A percentile compares a stretch with the other conserved stretches of the same genome.
These are phyloP conservation scores for Solanum chiquidenum DNA, from an alignment of 257 asterid species.

Conservation along the genomic window DNA sequence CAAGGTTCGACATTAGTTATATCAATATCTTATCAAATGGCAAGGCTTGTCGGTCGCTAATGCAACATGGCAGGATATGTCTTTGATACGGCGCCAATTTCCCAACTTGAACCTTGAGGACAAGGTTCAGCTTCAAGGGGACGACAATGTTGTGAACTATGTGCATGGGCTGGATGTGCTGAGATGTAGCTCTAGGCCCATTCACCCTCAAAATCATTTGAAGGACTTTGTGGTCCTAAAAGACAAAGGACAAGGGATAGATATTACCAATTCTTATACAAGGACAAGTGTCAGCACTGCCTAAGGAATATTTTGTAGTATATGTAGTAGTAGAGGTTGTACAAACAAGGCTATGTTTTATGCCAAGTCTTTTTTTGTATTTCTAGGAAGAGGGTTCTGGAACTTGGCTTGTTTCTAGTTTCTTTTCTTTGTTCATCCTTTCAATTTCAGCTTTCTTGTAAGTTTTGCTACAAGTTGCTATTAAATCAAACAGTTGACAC, in stretches of 20 bases:
- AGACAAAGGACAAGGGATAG: background rate
- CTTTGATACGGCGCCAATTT: background rate
- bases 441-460: background rate
- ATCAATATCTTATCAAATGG: background rate
- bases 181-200: background rate
- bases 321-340: background rate
- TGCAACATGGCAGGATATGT: background rate
- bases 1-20: background rate
- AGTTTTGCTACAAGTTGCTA: background rate
- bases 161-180: background rate
- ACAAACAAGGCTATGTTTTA: background rate
- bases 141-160: background rate
- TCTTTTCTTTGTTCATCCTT: background rate
- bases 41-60: background rate
- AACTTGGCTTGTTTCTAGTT: background rate
- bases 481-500: background rate
- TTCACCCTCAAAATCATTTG: background rate
- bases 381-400: background rate
- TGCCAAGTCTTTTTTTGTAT: background rate
- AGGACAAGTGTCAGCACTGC: background rate
- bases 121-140: background rate
- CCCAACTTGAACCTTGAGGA: background rate
- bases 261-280: background rate
- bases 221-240: background rate
- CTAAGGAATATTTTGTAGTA: background rate